phyloP scores from a whole-genome alignment of 2,329 filamentous ascomycete genomes.

The Calonectria pseudoreteaudii region DNA sequence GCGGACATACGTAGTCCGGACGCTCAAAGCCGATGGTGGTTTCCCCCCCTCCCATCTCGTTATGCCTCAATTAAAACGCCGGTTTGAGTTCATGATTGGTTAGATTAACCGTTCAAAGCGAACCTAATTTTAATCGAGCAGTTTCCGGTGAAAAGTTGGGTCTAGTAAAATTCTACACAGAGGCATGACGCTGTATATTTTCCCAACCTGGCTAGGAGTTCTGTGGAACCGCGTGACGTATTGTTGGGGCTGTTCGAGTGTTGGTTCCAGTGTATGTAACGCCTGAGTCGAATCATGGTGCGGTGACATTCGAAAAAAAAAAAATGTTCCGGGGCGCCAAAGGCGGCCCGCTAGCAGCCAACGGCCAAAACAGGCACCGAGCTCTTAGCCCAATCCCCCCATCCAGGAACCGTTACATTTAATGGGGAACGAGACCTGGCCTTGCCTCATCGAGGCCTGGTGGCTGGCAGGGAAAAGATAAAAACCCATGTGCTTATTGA shows the following conservation, averaged over 20 bases:
- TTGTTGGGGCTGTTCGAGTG: background rate
- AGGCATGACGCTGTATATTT: background rate
- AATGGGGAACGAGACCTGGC: background rate
- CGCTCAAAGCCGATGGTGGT: background rate
- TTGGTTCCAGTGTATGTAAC: background rate
- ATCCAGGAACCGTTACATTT: background rate
- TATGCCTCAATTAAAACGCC: background rate
- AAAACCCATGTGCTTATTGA: background rate
- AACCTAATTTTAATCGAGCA: background rate
- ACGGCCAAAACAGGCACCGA: background rate
- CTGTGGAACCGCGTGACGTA: background rate
- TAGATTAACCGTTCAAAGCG: background rate
- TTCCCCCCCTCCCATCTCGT: background rate
- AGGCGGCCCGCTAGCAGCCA: background rate
- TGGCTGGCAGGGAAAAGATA: background rate
- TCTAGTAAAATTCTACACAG: background rate
- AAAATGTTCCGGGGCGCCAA: background rate
- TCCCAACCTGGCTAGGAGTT: background rate
- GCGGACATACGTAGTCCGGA: background rate
- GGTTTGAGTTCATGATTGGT: background rate
- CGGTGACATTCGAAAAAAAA: background rate
- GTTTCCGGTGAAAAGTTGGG: background rate
- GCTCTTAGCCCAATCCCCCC: background rate
- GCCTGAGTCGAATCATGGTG: background rate
- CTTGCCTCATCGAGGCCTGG: background rate